phyloP scores from a whole-genome alignment of 495 filamentous ascomycete species.

The Melanomma pulvis-pyrius region DNA sequence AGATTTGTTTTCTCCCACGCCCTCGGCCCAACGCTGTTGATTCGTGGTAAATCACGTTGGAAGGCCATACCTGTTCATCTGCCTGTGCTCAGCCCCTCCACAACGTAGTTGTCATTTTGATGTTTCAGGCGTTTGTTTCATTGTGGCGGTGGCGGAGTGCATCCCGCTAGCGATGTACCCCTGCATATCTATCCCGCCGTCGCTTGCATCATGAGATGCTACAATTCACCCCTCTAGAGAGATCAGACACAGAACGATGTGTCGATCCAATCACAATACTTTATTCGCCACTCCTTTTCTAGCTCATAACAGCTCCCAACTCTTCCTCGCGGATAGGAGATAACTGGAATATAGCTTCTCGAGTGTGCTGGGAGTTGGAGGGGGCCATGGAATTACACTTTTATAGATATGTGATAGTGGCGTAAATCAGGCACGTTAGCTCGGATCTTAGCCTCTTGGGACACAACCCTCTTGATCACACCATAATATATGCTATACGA shows the following conservation, averaged over 20 bases:
- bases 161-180: background rate
- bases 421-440: background rate
- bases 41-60: background rate
- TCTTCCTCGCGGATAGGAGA: background rate
- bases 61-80: background rate
- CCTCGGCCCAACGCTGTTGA: background rate
- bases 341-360: background rate
- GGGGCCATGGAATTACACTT: background rate
- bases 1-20: background rate
- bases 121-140: background rate
- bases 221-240: background rate
- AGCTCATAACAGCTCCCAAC: background rate
- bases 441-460: background rate
- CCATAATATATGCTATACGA: background rate
- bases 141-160: constrained; percentile 5
- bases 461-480: background rate
- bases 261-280: no score
- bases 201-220: background rate
- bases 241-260: background rate
- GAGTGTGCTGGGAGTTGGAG: background rate
- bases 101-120: background rate
- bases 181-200: no score
- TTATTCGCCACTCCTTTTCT: no score
- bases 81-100: background rate
- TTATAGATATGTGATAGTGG: background rate